Evolutionary conservation across 176 grass and related monocot species (phyloP).

Genomic region (Oryza meridionalis): DNA sequence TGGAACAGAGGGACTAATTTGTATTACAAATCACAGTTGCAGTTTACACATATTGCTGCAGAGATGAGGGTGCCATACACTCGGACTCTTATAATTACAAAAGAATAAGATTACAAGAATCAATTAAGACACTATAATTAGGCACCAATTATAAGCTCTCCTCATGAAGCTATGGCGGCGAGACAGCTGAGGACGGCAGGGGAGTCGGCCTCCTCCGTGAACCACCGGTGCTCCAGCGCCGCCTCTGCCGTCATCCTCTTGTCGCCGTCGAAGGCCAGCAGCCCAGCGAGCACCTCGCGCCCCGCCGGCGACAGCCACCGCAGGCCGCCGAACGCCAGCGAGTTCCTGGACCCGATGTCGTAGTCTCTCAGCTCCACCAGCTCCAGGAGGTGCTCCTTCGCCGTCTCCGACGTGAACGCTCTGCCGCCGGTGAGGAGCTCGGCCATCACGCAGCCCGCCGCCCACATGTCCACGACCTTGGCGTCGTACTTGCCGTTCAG

Average conservation of each 20-base stretch:
- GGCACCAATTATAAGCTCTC: no score
- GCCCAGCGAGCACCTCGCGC: not conserved
- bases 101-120: no score
- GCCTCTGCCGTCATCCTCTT: not conserved
- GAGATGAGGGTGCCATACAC: no score
- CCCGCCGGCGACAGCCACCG: not conserved
- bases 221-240: slow-evolving; percentile 30
- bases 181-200: not conserved
- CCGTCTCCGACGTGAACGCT: not conserved
- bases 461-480: not conserved
- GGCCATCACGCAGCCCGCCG: not conserved
- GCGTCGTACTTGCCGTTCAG: not conserved
- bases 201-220: not conserved
- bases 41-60: no score
- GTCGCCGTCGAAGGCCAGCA: not conserved
- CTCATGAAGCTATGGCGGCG: not conserved
- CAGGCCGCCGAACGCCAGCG: not conserved
- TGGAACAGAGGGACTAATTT: no score
- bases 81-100: no score
- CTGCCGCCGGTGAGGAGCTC: not conserved
- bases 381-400: not conserved
- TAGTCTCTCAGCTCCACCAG: not conserved
- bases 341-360: not conserved
- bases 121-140: no score
- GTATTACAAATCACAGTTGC: no score